Conservation (phyloP, 495 filamentous ascomycete species). For the Cenococcum geophilum region DNA sequence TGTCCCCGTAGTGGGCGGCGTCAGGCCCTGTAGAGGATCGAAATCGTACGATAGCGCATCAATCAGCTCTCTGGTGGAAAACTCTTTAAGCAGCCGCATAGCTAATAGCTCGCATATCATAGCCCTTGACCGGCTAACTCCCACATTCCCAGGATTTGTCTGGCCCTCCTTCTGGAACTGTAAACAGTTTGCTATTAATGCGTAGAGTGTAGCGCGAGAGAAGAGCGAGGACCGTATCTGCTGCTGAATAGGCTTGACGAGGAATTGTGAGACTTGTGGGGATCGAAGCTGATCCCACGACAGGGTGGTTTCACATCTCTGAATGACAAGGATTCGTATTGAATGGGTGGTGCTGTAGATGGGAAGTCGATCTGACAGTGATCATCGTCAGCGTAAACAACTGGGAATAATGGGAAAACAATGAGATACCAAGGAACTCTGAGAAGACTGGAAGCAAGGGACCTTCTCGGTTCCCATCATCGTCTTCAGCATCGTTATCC, state of each 20-base stretch:
- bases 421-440: constrained; percentile 25
- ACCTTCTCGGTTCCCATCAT: constrained; percentile 12
- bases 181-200: constrained; percentile 84
- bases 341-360: constrained; percentile 86
- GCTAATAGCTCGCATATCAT: constrained; percentile 88
- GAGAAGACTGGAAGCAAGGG: constrained; percentile 31
- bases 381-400: constrained; percentile 23
- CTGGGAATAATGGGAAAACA: not conserved
- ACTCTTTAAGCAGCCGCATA: constrained; percentile 83
- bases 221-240: constrained; percentile 74
- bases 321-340: constrained; percentile 72
- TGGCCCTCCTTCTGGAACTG: constrained; percentile 87
- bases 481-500: constrained; percentile 14
- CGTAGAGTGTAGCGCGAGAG: constrained; percentile 78
- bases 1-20: constrained; percentile 39
- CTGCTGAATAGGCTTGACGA: constrained; percentile 85
- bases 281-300: constrained; percentile 95
- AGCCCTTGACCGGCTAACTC: constrained; percentile 72
- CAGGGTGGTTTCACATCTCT: constrained; percentile 81
- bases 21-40: constrained; percentile 76
- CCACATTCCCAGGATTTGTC: constrained; percentile 71
- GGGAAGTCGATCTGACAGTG: constrained; percentile 58
- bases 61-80: constrained; percentile 76
- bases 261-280: constrained; percentile 89
- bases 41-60: constrained; percentile 94